Evolutionary conservation across 2,329 filamentous ascomycete genomes (phyloP).

Genomic region (Aspergillus chevalieri): DNA sequence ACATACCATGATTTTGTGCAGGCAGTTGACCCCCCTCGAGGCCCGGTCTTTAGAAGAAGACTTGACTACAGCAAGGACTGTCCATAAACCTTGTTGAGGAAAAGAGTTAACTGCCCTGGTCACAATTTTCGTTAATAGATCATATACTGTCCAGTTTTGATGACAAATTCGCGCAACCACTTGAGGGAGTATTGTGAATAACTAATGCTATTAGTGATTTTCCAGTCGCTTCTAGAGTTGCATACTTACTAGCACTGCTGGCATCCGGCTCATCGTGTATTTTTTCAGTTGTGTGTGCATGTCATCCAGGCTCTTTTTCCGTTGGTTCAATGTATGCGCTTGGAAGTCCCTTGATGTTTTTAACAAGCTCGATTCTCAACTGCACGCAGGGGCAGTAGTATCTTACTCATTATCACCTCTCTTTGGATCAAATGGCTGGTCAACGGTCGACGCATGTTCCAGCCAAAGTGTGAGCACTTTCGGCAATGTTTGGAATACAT

Average conservation of each 20-base stretch:
- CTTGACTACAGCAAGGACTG: constrained; percentile 77
- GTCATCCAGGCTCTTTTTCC: constrained; percentile 60
- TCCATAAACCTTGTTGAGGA: constrained; percentile 89
- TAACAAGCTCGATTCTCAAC: constrained; percentile 4
- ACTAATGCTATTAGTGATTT: constrained; percentile 24
- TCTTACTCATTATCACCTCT: constrained; percentile 42
- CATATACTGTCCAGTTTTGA: constrained; percentile 69
- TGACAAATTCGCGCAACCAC: constrained; percentile 95
- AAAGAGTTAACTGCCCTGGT: constrained; percentile 79
- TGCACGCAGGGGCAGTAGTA: background rate
- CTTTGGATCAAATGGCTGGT: constrained; percentile 51
- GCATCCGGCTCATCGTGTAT: constrained; percentile 54
- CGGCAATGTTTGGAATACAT: constrained; percentile 89
- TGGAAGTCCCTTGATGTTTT: constrained; percentile 37
- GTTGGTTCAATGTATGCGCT: constrained; percentile 40
- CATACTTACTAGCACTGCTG: constrained; percentile 37
- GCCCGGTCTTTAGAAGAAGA: constrained; percentile 67
- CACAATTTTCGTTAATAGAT: constrained; percentile 71
- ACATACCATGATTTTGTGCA: constrained; percentile 36
- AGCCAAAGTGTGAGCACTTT: constrained; percentile 91
- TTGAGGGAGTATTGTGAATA: constrained; percentile 69
- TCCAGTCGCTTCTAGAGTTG: too few species aligned
- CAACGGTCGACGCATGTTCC: constrained; percentile 73
- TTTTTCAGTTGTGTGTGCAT: constrained; percentile 73
- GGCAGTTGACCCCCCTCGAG: constrained; percentile 44